Evolutionary conservation across 164 flowering plant species (phyloP).

Genomic region (Stephania yunnanensis): DNA sequence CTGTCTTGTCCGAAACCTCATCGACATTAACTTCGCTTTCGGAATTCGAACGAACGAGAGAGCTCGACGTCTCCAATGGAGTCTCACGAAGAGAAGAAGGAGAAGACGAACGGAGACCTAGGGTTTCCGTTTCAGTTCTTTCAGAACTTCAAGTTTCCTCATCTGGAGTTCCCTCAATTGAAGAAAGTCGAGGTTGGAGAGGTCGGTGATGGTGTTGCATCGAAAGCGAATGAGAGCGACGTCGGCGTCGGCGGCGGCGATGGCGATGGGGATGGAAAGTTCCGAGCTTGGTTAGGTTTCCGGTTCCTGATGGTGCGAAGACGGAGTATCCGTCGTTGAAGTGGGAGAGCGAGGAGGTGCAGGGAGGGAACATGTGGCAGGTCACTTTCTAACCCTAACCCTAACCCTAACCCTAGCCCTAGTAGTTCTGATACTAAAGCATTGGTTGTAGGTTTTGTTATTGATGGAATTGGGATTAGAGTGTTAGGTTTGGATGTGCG

Average conservation of each 20-base stretch:
- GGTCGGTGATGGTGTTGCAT: background rate
- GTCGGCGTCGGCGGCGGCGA: no score
- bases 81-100: background rate
- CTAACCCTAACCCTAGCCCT: background rate
- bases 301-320: constrained; percentile 3
- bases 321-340: constrained; percentile 9
- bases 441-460: background rate
- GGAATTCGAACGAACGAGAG: background rate
- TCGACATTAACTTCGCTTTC: background rate
- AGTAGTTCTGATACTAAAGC: background rate
- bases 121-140: constrained; percentile 1
- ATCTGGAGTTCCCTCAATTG: constrained; percentile 2
- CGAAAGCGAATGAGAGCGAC: background rate
- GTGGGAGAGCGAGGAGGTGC: constrained; percentile 16
- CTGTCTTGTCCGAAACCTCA: background rate
- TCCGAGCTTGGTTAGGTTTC: constrained; percentile 10
- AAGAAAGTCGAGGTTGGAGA: background rate
- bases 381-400: background rate
- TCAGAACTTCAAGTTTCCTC: background rate
- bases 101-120: constrained; percentile 1
- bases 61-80: constrained; percentile 3
- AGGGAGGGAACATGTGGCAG: constrained; percentile 20
- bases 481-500: background rate
- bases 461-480: background rate
- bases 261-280: no score